Percentiles rank a stretch among this genome's conserved stretches.
Evolutionary conservation across 345 rosid genomes (phyloP).

Genomic region (Sisymbrium irio): DNA sequence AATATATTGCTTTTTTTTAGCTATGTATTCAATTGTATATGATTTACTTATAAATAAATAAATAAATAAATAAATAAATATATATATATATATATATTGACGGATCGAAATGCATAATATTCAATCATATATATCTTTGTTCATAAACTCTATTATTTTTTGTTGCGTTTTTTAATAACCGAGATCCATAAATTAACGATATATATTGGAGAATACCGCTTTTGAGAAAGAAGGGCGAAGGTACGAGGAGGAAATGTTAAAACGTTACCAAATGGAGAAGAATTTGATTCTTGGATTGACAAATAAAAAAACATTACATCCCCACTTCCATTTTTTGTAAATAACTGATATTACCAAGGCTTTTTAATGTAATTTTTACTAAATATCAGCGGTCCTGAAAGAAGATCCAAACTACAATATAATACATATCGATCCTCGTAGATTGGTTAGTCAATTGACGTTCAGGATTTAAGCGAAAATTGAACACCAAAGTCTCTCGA

Average conservation of each 20-base stretch:
- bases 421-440: not conserved
- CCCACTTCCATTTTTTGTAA: not conserved
- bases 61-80: no score
- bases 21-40: no score
- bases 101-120: no score
- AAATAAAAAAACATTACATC: not conserved
- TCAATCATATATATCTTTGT: no score
- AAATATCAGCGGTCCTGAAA: not conserved
- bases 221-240: not conserved
- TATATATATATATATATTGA: no score
- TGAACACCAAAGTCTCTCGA: not conserved
- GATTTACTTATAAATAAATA: no score
- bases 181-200: not conserved
- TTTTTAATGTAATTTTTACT: no score
- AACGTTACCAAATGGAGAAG: slow-evolving; percentile 12
- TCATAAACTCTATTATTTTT: no score
- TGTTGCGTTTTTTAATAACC: no score
- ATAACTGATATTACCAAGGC: not conserved
- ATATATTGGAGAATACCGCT: not conserved
- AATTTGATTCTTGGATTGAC: slow-evolving; percentile 16
- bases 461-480: not conserved
- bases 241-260: not conserved
- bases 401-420: not conserved
- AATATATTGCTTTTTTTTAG: no score
- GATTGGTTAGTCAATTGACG: not conserved